A percentile compares a stretch with the other conserved stretches of the same genome.
These are phyloP conservation scores for Fragaria vesca DNA, from an alignment of 306 rosid species.

Conservation along the genomic window DNA sequence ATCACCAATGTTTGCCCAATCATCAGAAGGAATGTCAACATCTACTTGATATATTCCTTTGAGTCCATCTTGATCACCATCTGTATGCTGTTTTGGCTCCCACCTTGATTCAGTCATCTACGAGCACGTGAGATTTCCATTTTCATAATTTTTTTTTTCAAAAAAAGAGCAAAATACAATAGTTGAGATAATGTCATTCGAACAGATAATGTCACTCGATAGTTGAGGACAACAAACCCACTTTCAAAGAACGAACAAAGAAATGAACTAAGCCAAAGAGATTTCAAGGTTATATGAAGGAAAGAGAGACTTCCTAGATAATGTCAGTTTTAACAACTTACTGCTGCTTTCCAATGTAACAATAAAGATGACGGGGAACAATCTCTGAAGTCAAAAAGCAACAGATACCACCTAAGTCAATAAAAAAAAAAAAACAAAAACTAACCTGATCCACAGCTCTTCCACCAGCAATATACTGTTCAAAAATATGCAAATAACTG, in stretches of 20 bases:
- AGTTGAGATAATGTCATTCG: constrained; percentile 2
- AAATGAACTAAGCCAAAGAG: not conserved
- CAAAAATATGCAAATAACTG: not conserved
- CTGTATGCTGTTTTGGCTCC: constrained; percentile 55
- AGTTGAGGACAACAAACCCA: not conserved
- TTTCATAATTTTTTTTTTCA: not conserved
- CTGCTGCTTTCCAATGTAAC: not conserved
- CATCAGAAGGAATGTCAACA: constrained; percentile 86
- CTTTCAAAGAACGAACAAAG: not conserved
- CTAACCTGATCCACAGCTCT: not conserved
- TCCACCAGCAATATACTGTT: not conserved
- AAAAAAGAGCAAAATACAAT: not conserved
- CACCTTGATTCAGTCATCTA: constrained; percentile 72
- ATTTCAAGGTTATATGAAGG: not conserved
- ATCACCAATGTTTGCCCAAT: constrained; percentile 65
- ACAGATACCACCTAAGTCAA: not conserved
- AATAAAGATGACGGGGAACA: not conserved
- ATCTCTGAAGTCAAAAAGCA: not conserved
- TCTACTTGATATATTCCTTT: constrained; percentile 74
- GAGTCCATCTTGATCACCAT: constrained; percentile 41
- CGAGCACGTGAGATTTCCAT: constrained; percentile 49
- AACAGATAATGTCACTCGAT: not conserved
- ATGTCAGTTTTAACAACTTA: not conserved
- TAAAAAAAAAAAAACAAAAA: not conserved
- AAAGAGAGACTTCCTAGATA: not conserved